Evolutionary conservation across 768 basidiomycete species (phyloP), one percentile per base, ranked within the genome.

Genomic region (Coprinellus micaceus): DNA sequence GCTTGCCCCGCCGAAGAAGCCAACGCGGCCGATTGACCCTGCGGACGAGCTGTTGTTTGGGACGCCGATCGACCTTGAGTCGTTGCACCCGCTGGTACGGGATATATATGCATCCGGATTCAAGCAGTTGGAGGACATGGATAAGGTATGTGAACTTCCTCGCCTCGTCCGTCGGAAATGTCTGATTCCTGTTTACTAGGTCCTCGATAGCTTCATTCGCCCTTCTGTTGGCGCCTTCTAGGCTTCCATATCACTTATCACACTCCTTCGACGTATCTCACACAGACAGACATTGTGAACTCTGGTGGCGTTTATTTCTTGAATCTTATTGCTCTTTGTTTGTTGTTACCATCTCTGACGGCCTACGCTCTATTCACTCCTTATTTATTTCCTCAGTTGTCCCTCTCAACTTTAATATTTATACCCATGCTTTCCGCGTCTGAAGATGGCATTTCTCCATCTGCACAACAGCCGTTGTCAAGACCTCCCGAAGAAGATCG

Each of bases 21-120:
- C 71, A 37, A 50, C 63, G 3, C 71, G 69, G 10, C 69, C 70
- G 19, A 61, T 83, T 58, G 79, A 89, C 58, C 78, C 82, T n/a
- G 82, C 88, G 21, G 89, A 90, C 51, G 86, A 84, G 59, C 63
- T 89, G 67, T 61, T 92, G 52, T 92, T 93, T 66, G 91, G 91
- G 2, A 70, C 77, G 40, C 77, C 78, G 13, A 54, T 90, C 40
- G 82, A 90, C 60, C 56, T 83, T 58, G 79, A 83, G 29, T 67
- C 78, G 48, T 66, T 94, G 53, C 91, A 93, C 65, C 89, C 91
- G 0, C 74, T 79, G 21, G 78, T 89, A 37, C 72, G 83, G 65
- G 86, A 89, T 51, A 80, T 93, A 26, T 94, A 87, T 68, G 79
- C 80, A 7, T 77, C 77, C 54, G 78, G 83, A 33, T 86, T 91